These are phyloP conservation scores for Fusarium scirpi DNA, from an alignment of 2,329 filamentous ascomycete species.

Conservation along the genomic window DNA sequence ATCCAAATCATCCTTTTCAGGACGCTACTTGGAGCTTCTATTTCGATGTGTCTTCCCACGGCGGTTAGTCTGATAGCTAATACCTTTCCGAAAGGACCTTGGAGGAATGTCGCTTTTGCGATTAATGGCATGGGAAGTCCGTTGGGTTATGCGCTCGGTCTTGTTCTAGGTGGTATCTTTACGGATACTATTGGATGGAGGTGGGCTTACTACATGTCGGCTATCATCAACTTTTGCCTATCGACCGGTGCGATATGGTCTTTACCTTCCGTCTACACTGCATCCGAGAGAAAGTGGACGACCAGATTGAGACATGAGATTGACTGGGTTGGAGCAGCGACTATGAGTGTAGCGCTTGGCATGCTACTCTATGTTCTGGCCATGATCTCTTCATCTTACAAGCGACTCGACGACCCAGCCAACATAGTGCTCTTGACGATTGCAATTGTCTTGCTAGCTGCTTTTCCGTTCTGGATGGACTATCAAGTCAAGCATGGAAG, in stretches of 20 bases:
- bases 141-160: slow-evolving; percentile 61
- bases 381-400: slow-evolving; percentile 54
- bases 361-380: slow-evolving; percentile 65
- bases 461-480: slow-evolving; percentile 67
- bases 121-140: slow-evolving; percentile 60
- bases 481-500: slow-evolving; percentile 59
- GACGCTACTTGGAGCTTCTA: slow-evolving; percentile 51
- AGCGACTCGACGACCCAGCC: slow-evolving; percentile 54
- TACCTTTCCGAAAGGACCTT: slow-evolving; percentile 52
- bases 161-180: slow-evolving; percentile 64
- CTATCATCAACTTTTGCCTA: slow-evolving; percentile 53
- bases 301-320: slow-evolving; percentile 55
- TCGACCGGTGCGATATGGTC: slow-evolving; percentile 54
- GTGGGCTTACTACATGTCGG: slow-evolving; percentile 57
- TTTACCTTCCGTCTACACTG: slow-evolving; percentile 45
- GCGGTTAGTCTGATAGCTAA: slow-evolving; percentile 54
- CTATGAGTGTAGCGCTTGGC: slow-evolving; percentile 60
- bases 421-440: slow-evolving; percentile 60
- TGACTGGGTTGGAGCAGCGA: slow-evolving; percentile 64
- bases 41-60: slow-evolving; percentile 55
- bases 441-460: slow-evolving; percentile 57
- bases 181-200: slow-evolving; percentile 62
- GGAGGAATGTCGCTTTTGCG: slow-evolving; percentile 58
- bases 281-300: slow-evolving; percentile 46
- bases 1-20: slow-evolving; percentile 55